Percentiles rank a stretch among this genome's conserved stretches.
Evolutionary conservation across 495 filamentous ascomycete species (phyloP).

Genomic region (Gamarada debralockiae): DNA sequence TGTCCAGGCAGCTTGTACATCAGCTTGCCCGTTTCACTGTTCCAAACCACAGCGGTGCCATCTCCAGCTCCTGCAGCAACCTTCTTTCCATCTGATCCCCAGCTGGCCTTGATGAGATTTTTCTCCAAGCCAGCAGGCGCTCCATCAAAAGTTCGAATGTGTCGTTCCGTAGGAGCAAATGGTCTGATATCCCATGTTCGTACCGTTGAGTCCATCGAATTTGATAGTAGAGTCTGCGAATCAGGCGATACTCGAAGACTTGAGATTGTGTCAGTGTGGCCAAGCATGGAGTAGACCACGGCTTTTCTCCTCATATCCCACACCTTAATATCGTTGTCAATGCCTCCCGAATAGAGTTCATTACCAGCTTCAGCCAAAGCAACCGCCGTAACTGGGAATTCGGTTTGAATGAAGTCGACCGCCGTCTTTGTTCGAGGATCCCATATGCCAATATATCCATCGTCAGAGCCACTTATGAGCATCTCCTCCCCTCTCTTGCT

Average conservation of each 20-base stretch:
- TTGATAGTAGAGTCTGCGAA: conserved; percentile 83
- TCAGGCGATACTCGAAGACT: conserved; percentile 89
- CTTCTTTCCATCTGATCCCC: conserved; percentile 81
- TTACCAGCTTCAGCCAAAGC: conserved; percentile 89
- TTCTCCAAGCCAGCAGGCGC: conserved; percentile 84
- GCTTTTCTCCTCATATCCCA: conserved; percentile 94
- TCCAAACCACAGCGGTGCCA: conserved; percentile 88
- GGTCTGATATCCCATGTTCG: conserved; percentile 95
- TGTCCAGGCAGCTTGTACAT: conserved; percentile 94
- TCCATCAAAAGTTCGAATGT: conserved; percentile 82
- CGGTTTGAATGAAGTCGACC: conserved; percentile 81
- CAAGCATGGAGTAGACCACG: conserved; percentile 79
- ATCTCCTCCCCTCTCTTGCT: conserved; percentile 86
- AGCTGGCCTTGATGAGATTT: conserved; percentile 88
- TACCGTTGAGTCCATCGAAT: conserved; percentile 89
- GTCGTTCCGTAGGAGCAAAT: conserved; percentile 83
- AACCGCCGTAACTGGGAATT: conserved; percentile 89
- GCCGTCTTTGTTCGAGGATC: conserved; percentile 91
- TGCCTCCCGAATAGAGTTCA: conserved; percentile 91
- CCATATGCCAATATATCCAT: conserved; percentile 94
- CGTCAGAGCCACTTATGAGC: conserved; percentile 83
- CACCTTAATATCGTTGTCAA: conserved; percentile 95
- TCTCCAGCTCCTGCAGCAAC: conserved; percentile 90
- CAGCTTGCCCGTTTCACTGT: conserved; percentile 73
- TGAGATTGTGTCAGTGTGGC: conserved; percentile 89